These are phyloP conservation scores for Aphanomyces invadans DNA, from an alignment of 352 stramenopile genomes.

Conservation along the genomic window DNA sequence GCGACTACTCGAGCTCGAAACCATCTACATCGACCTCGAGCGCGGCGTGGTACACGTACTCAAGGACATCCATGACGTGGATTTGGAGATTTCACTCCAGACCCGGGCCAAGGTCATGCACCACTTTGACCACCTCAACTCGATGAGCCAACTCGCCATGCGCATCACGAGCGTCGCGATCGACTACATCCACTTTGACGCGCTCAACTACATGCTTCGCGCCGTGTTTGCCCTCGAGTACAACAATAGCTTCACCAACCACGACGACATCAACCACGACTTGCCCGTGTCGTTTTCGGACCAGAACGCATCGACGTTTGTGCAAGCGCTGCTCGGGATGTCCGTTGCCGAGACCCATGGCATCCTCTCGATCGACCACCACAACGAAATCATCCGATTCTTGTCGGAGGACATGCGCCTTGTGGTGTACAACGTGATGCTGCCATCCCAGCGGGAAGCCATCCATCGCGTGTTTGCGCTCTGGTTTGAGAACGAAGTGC, in stretches of 20 bases:
- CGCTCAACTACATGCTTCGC: slow-evolving; percentile 46
- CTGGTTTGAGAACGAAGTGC: slow-evolving; percentile 39
- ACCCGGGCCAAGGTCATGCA: slow-evolving; percentile 64
- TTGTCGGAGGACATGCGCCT: slow-evolving; percentile 39
- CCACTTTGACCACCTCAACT: slow-evolving; percentile 46
- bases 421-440: slow-evolving; percentile 54
- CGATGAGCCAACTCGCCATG: slow-evolving; percentile 49
- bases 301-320: slow-evolving; percentile 35
- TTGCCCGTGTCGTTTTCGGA: slow-evolving; percentile 38
- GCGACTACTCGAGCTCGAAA: slow-evolving; percentile 60
- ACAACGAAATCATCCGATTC: slow-evolving; percentile 15
- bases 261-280: slow-evolving; percentile 24
- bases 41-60: slow-evolving; percentile 52
- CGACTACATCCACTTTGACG: slow-evolving; percentile 48
- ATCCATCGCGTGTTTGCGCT: slow-evolving; percentile 56
- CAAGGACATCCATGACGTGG: slow-evolving; percentile 62
- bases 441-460: slow-evolving; percentile 53
- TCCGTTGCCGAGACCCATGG: slow-evolving; percentile 25
- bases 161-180: slow-evolving; percentile 63
- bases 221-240: slow-evolving; percentile 36
- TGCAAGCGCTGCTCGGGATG: slow-evolving; percentile 38
- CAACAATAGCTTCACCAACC: slow-evolving; percentile 32
- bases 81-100: slow-evolving; percentile 65
- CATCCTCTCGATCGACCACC: slow-evolving; percentile 6
- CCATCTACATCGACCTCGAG: slow-evolving; percentile 43